Evolutionary conservation across 495 filamentous ascomycete genomes (phyloP), one percentile per base, ranked within the genome.

Genomic region (Penicillium parvum): DNA sequence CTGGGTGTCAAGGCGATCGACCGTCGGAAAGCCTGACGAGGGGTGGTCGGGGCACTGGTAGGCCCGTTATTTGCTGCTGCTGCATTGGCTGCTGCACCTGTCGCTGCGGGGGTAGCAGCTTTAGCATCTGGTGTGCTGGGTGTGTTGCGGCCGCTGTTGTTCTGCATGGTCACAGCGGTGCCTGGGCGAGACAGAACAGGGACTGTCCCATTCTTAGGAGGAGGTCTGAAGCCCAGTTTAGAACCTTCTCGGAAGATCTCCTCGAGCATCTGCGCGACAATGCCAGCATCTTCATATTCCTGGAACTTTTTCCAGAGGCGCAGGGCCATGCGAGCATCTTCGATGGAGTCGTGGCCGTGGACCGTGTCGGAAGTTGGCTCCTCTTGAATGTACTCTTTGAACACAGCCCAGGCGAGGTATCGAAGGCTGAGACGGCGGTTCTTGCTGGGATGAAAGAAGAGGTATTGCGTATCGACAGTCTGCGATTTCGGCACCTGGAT

Each of bases 401-500:
- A 80, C 7, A 99, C 71, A 16, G 79, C 78, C 81, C 86, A 90
- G 4, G 91, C 88, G 7, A 99, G 71, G 59, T 96, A 95, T 19
- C 88, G 82, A 5, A 98, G 76, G 32, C 82, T 86, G 1, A 99
- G 77, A 55, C 88, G 88, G 15, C 92, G 84, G 43, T 81, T 65
- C 27, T 75, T 71, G 40, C 72, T 60, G 63, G 54, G 77, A 52
- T 65, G 81, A 65, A 84, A 88, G 69, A 91, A 96, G 12, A 94
- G 72, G 33, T 90, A 81, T 33, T 88, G 86, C 2, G 92, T 99
- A 63, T 99, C 92, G 23, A 96, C 85, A 11, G 95, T 84, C 58
- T 99, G 92, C 21, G 76, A 64, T 61, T 88, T 88, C 2, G 94
- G 92, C 4, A 98, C 84, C 58, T 95, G 86, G 40, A 99, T 96